Evolutionary conservation across 2,329 filamentous ascomycete species (phyloP), one percentile per base, ranked within the genome.

Genomic region (Pezicula radicicola): DNA sequence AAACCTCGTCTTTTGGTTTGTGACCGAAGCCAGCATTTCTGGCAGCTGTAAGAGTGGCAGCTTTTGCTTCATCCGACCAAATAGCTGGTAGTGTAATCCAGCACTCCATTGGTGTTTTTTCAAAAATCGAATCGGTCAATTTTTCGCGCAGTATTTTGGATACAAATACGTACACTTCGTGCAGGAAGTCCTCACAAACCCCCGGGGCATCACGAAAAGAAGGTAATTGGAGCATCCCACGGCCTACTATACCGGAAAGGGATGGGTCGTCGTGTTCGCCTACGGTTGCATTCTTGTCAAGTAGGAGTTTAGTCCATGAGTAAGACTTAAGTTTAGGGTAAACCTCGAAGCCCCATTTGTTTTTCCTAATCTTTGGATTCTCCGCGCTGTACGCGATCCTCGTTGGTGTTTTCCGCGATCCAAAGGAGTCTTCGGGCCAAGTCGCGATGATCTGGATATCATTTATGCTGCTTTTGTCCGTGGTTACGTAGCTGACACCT

Each of bases 301-400:
- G 58, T 2, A 62, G 36, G 30, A 62, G 60, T 39, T 63, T 63
- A 1, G 61, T 62, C 61, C 61, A 63, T 3, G 61, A 62, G 35
- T 60, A 62, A 21, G 60, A 62, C 3, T 13, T 51, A 2, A 55
- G 39, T 48, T 59, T 57, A 0, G 60, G 35, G 3, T 50, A 6
- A 7, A 61, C 61, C 27, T 58, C 46, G 15, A 61, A 63, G 18
- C 61, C 60, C 58, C 60, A 63, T 40, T 59, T 60, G 35, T 60
- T 54, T 2, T 6, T 47, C 0, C 18, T 3, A 4, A 60, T 18
- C 2, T 41, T 25, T 1, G 50, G 12, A 33, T 62, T 62, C 27
- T 62, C 59, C 2, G 8, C 13, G 1, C 12, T 40, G 35, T 62
- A 62, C 3, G 60, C 59, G 35, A 61, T 60, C 41, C 52, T 52